These are phyloP conservation scores for Aspergillus egyptiacus DNA, from an alignment of 495 filamentous ascomycete species.

Conservation along the genomic window DNA sequence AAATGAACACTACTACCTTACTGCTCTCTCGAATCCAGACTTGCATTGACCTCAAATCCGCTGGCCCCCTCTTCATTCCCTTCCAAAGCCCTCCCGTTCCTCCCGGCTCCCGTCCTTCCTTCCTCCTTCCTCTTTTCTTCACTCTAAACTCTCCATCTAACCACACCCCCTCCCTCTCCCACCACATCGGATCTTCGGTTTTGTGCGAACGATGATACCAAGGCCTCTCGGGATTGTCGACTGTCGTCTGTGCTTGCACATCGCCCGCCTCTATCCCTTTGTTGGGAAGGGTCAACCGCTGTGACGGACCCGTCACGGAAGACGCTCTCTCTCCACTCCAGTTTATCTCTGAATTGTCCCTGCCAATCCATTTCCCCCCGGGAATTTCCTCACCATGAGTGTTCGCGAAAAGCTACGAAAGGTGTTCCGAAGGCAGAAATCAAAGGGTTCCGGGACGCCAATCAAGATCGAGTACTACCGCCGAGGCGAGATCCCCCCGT, in stretches of 20 bases:
- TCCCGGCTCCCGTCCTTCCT: constrained; percentile 5
- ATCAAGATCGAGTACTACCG: constrained; percentile 49
- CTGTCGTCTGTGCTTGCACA: constrained; percentile 35
- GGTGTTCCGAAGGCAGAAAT: constrained; percentile 31
- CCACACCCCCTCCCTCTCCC: constrained; percentile 5
- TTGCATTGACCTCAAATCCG: constrained; percentile 3
- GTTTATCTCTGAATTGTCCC: not conserved
- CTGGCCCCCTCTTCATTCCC: constrained; percentile 3
- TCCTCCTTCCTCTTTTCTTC: constrained; percentile 8
- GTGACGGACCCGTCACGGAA: constrained; percentile 19
- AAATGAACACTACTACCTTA: constrained; percentile 2
- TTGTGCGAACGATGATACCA: constrained; percentile 27
- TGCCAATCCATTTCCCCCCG: constrained; percentile 1
- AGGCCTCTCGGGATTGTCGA: constrained; percentile 17
- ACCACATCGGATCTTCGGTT: not conserved
- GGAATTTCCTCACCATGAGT: constrained; percentile 31
- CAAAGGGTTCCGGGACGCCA: constrained; percentile 22
- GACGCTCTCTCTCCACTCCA: constrained; percentile 10
- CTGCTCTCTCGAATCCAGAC: not conserved
- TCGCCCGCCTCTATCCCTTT: constrained; percentile 30
- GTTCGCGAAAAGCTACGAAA: constrained; percentile 41
- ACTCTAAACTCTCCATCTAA: constrained; percentile 7
- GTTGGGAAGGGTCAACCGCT: constrained; percentile 32
- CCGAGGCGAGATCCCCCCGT: constrained; percentile 44
- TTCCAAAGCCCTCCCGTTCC: constrained; percentile 4